These are phyloP conservation scores for Sporobolomyces roseus DNA, from an alignment of 768 basidiomycete genomes.

Conservation along the genomic window DNA sequence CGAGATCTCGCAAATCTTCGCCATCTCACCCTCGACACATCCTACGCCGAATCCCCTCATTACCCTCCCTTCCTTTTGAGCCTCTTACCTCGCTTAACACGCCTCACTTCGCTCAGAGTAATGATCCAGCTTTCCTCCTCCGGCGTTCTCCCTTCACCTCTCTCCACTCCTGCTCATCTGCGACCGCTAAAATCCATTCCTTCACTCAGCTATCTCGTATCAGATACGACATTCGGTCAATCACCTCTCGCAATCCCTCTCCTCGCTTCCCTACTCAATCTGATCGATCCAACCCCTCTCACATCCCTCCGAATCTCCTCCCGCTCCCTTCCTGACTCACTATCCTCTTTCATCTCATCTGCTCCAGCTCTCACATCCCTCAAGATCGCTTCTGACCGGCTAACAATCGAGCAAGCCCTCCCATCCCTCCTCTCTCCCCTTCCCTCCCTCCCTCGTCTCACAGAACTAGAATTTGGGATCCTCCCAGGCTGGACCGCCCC, in stretches of 20 bases:
- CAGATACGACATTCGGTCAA: background rate
- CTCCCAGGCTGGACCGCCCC: background rate
- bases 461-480: background rate
- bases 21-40: background rate
- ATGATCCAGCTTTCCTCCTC: background rate
- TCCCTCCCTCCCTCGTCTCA: background rate
- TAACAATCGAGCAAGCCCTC: background rate
- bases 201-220: background rate
- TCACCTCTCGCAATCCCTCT: background rate
- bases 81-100: background rate
- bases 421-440: background rate
- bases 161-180: too few species aligned
- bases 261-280: background rate
- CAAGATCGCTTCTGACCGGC: background rate
- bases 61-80: background rate
- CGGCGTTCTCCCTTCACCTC: background rate
- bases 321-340: background rate
- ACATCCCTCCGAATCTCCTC: background rate
- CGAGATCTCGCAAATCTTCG: background rate
- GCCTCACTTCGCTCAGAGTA: background rate
- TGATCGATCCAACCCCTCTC: background rate
- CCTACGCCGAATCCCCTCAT: background rate
- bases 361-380: background rate
- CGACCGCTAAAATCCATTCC: background rate
- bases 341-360: background rate